Evolutionary conservation across 2,329 filamentous ascomycete genomes (phyloP).

Genomic region (Chaetothyriales sp.): DNA sequence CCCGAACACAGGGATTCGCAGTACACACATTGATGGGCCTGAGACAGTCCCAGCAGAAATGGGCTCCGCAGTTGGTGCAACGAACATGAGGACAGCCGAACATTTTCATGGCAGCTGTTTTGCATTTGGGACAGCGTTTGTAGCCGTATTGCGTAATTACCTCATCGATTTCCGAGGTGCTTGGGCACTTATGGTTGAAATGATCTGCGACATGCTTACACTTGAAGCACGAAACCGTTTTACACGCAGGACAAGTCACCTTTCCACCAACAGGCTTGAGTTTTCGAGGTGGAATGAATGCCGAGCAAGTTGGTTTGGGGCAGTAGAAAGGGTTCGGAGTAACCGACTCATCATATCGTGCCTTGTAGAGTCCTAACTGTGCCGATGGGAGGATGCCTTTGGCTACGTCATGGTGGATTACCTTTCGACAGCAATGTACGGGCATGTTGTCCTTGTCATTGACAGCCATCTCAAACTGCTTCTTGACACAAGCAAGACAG

Average conservation of each 20-base stretch:
- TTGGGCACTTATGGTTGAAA: slow-evolving; percentile 16
- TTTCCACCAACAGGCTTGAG: slow-evolving; percentile 10
- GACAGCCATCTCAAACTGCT: slow-evolving; percentile 8
- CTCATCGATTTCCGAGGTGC: slow-evolving; percentile 24
- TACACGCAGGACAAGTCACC: slow-evolving; percentile 34
- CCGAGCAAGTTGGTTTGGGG: slow-evolving; percentile 34
- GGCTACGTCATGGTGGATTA: slow-evolving; percentile 31
- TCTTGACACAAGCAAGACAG: slow-evolving; percentile 11
- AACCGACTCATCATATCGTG: slow-evolving; percentile 36
- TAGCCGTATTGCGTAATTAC: slow-evolving; percentile 33
- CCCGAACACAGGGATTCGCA: slow-evolving; percentile 6
- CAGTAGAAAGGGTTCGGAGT: slow-evolving; percentile 37
- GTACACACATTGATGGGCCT: slow-evolving; percentile 23
- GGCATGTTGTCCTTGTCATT: slow-evolving; percentile 9
- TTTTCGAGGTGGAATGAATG: slow-evolving; percentile 31
- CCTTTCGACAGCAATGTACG: slow-evolving; percentile 27
- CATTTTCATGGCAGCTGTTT: slow-evolving; percentile 35
- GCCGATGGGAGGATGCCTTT: slow-evolving; percentile 23
- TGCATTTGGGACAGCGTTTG: slow-evolving; percentile 38
- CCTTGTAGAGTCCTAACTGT: slow-evolving; percentile 27
- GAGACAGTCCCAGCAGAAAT: slow-evolving; percentile 38
- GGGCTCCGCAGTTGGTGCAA: slow-evolving; percentile 34
- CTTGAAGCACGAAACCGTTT: slow-evolving; percentile 28
- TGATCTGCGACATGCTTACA: slow-evolving; percentile 33
- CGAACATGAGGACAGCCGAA: slow-evolving; percentile 36